A percentile compares a stretch with the other conserved stretches of the same genome.
These are phyloP conservation scores for Choanephora cucurbitarum DNA, from an alignment of 371 early-diverging fungal genomes.

Conservation along the genomic window DNA sequence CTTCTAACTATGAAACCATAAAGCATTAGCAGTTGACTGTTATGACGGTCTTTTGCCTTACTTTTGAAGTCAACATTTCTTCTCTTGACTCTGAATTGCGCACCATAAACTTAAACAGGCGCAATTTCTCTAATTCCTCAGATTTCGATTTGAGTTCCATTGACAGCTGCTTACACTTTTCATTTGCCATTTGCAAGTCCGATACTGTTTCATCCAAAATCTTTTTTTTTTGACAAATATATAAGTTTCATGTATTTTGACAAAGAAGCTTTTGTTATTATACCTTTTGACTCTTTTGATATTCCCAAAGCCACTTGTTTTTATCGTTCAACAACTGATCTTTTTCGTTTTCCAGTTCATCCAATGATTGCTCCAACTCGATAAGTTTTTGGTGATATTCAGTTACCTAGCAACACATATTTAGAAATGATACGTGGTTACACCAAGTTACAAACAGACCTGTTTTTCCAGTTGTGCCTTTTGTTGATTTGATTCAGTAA, in stretches of 20 bases:
- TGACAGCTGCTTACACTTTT: conserved; percentile 27
- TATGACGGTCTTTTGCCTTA: too few species aligned
- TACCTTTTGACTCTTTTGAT: conserved; percentile 43
- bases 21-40: too few species aligned
- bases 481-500: conserved; percentile 31
- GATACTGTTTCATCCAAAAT: conserved; percentile 33
- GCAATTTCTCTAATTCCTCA: conserved; percentile 31
- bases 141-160: conserved; percentile 24
- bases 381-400: conserved; percentile 26
- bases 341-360: conserved; percentile 29
- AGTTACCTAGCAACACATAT: conserved; percentile 22
- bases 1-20: conserved; percentile 36
- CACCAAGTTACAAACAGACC: conserved; percentile 9
- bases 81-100: conserved; percentile 34
- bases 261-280: background rate
- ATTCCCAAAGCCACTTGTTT: conserved; percentile 33
- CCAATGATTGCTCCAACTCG: conserved; percentile 24
- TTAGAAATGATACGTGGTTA: too few species aligned
- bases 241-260: background rate
- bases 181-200: conserved; percentile 34
- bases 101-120: conserved; percentile 27
- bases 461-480: conserved; percentile 31
- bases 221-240: conserved; percentile 12
- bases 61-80: conserved; percentile 32
- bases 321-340: conserved; percentile 29